These are phyloP conservation scores for Passalora sequoiae DNA, from an alignment of 2,329 filamentous ascomycete species.

Conservation along the genomic window DNA sequence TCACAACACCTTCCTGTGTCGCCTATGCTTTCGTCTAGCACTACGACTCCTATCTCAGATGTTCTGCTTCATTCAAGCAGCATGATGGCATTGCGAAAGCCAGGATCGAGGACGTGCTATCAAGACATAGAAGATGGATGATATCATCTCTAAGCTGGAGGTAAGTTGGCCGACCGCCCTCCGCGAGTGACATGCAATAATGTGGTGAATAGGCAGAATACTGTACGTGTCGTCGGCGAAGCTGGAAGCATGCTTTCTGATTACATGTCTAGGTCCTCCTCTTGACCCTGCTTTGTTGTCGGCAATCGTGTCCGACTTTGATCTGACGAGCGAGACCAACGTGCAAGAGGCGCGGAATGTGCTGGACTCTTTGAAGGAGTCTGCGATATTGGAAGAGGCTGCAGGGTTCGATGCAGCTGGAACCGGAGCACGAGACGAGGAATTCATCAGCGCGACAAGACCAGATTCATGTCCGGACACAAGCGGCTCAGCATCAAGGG, in stretches of 20 bases:
- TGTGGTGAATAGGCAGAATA: slow-evolving; percentile 49
- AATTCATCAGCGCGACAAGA: slow-evolving; percentile 13
- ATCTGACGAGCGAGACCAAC: slow-evolving; percentile 52
- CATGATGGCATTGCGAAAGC: slow-evolving; percentile 4
- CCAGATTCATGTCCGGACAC: slow-evolving; percentile 36
- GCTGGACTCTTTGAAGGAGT: slow-evolving; percentile 61
- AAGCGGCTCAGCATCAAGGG: slow-evolving; percentile 39
- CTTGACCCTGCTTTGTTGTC: slow-evolving; percentile 74
- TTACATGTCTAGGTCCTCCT: slow-evolving; percentile 51
- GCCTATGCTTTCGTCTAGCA: not conserved
- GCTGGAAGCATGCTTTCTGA: not conserved
- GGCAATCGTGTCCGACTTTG: slow-evolving; percentile 69
- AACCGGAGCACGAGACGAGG: slow-evolving; percentile 45
- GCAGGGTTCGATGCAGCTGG: slow-evolving; percentile 69
- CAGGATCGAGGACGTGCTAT: slow-evolving; percentile 1
- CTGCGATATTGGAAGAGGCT: slow-evolving; percentile 62
- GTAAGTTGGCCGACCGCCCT: too few relatives aligned
- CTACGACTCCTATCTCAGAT: not conserved
- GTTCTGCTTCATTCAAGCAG: not conserved
- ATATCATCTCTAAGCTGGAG: slow-evolving; percentile 40
- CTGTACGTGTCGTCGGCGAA: slow-evolving; percentile 28
- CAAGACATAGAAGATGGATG: slow-evolving; percentile 26
- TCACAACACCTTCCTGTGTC: too few relatives aligned
- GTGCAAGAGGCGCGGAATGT: slow-evolving; percentile 53
- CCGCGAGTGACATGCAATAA: not conserved